Conservation (phyloP, 23 red algal species). For the Agarophyton chilense region DNA sequence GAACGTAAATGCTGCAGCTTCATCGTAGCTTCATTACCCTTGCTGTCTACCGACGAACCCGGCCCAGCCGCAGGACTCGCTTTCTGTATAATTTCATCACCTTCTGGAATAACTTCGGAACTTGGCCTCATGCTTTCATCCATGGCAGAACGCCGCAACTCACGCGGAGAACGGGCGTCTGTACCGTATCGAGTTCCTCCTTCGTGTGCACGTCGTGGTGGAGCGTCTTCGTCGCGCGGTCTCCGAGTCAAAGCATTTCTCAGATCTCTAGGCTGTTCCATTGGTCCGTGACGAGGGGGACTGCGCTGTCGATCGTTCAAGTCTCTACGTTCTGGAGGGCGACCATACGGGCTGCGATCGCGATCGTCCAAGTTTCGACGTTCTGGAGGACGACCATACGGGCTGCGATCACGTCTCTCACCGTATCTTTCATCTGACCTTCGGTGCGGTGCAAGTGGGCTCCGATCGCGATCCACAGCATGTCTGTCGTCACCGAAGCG, state of each 20-base stretch:
- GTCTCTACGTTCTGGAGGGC: neutral
- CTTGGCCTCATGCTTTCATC: neutral
- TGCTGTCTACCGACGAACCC: slow-evolving; percentile 26
- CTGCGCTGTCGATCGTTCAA: neutral
- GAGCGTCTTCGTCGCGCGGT: neutral
- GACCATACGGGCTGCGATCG: slow-evolving; percentile 7
- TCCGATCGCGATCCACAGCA: neutral
- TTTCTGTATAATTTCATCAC: neutral
- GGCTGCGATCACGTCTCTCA: slow-evolving; percentile 20
- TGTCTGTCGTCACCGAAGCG: neutral
- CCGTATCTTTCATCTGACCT: slow-evolving; percentile 17
- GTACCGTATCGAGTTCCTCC: neutral
- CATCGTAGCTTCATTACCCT: neutral
- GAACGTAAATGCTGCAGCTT: slow-evolving; percentile 34
- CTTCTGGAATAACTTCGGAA: neutral
- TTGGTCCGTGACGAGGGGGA: neutral
- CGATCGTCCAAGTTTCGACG: slow-evolving; percentile 8
- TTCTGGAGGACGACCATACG: slow-evolving; percentile 3
- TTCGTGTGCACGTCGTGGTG: neutral
- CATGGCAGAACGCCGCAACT: neutral
- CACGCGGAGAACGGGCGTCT: neutral
- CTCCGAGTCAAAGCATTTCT: neutral
- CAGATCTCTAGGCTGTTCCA: neutral
- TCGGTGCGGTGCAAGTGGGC: neutral
- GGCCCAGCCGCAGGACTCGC: neutral